A percentile compares a stretch with the other conserved stretches of the same genome.
These are phyloP conservation scores for Colletotrichum chrysophilum DNA, from an alignment of 2,329 filamentous ascomycete species.

Conservation along the genomic window DNA sequence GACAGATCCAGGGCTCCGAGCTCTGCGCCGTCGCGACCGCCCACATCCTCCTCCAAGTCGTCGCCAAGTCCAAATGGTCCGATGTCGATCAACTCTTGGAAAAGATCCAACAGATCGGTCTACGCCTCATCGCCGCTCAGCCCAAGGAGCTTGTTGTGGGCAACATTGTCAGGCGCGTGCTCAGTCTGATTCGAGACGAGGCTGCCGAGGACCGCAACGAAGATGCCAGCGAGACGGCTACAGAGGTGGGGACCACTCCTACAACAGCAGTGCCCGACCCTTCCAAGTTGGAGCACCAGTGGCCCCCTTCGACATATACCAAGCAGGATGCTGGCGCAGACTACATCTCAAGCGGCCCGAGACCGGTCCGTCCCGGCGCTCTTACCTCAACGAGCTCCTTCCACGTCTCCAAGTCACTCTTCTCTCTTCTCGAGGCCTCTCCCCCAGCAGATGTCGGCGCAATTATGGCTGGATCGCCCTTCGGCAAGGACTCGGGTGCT, in stretches of 20 bases:
- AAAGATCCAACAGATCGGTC: constrained; percentile 80
- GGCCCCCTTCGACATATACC: constrained; percentile 34
- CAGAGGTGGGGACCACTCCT: constrained; percentile 46
- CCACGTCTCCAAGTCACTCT: constrained; percentile 77
- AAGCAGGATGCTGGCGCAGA: constrained; percentile 37
- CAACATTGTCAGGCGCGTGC: constrained; percentile 89
- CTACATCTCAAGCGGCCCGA: constrained; percentile 23
- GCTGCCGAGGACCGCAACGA: constrained; percentile 79
- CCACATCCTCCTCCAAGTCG: constrained; percentile 84
- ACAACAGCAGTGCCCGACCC: constrained; percentile 42
- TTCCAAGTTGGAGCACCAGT: constrained; percentile 32
- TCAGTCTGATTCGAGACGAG: constrained; percentile 91
- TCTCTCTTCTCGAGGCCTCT: constrained; percentile 82
- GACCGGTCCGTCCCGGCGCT: constrained; percentile 59
- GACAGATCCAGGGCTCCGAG: constrained; percentile 87
- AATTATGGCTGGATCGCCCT: constrained; percentile 48
- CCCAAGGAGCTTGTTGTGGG: constrained; percentile 91
- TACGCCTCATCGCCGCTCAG: constrained; percentile 79
- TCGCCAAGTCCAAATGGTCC: constrained; percentile 79
- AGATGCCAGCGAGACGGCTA: constrained; percentile 60
- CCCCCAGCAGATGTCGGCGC: constrained; percentile 50
- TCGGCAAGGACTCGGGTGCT: constrained; percentile 48
- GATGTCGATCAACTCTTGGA: constrained; percentile 81
- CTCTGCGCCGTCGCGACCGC: constrained; percentile 91
- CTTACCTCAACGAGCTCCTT: constrained; percentile 68